Evolutionary conservation across 1,139 yeast species (phyloP), one percentile per base, ranked within the genome.

Genomic region (Debaryomyces subglobosus): DNA sequence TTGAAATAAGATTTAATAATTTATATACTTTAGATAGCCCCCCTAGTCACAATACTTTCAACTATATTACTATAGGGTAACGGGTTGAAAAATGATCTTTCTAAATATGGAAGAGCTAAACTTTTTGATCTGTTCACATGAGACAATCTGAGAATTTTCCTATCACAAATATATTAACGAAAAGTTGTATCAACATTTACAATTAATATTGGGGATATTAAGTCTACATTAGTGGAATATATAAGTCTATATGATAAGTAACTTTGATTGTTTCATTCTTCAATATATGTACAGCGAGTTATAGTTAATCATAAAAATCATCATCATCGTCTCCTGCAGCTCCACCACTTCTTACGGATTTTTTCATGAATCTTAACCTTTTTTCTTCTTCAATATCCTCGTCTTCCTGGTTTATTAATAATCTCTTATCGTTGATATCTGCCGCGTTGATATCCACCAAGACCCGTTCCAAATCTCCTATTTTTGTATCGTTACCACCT

Each of bases 401-500:
- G 37, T 80, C 84, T n/a, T 80, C 82, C 52, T 81, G 82, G 61
- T 89, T 89, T 30, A 79, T 77, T 5, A 74, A 56, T 47, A 92
- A 71, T 52, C 98, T 72, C 49, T 79, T 76, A 64, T 92, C 98
- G 15, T 76, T 71, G 43, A 77, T 79, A 48, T 77, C 74, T 2
- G 91, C 82, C 0, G 92, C 89, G 2, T 82, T 84, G 7, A 82
- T 66, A 42, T 77, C 81, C 24, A 89, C 86, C 59, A 92, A 68
- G 21, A 89, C 78, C 42, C 72, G 73, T 65, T 91, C 97, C 41
- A 94, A 60, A 64, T 92, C 98, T 39, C 70, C 69, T 25, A 84
- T 41, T 23, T 72, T 79, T 2, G 96, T 83, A 45, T 86, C 83
- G 62, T 86, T 87, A 1, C 99, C 98, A 4, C 96, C 97, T 46